Conservation (phyloP, 495 filamentous ascomycete species). For the Lasiosphaeria ovina region DNA sequence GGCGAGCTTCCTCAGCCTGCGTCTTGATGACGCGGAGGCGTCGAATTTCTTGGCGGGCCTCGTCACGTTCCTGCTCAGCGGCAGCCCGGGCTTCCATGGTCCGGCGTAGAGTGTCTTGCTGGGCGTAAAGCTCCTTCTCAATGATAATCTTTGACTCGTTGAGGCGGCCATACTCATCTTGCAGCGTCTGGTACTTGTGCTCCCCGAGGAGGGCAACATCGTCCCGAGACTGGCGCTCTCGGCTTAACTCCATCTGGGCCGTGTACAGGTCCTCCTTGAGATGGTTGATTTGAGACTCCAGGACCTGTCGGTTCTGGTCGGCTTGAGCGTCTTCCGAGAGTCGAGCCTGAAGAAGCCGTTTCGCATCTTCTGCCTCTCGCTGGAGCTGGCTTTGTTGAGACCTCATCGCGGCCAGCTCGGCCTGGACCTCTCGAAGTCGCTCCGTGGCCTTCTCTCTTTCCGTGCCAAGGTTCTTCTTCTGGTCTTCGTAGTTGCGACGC, state of each 20-base stretch:
- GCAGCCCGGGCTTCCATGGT: conserved; percentile 74
- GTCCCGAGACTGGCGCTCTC: conserved; percentile 91
- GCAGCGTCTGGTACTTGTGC: conserved; percentile 77
- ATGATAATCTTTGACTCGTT: conserved; percentile 96
- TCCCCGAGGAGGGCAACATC: conserved; percentile 91
- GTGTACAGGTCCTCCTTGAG: conserved; percentile 82
- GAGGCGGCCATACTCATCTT: conserved; percentile 80
- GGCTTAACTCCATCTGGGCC: conserved; percentile 82
- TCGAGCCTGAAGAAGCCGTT: conserved; percentile 78
- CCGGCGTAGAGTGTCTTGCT: conserved; percentile 89
- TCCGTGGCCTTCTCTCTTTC: conserved; percentile 79
- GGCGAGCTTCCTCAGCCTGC: conserved; percentile 77
- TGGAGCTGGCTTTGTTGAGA: conserved; percentile 79
- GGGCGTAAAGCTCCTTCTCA: conserved; percentile 97
- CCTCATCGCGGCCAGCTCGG: conserved; percentile 81
- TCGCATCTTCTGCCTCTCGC: conserved; percentile 85
- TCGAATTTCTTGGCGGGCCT: conserved; percentile 80
- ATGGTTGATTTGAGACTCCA: conserved; percentile 84
- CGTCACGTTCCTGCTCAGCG: conserved; percentile 84
- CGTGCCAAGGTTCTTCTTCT: conserved; percentile 62
- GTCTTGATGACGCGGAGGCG: conserved; percentile 78
- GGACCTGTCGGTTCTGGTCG: conserved; percentile 76
- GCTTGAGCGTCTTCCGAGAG: conserved; percentile 87
- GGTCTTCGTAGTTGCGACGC: conserved; percentile 70
- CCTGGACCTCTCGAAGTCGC: conserved; percentile 79